Evolutionary conservation across 2,329 filamentous ascomycete genomes (phyloP).

Genomic region (Alternaria dauci): DNA sequence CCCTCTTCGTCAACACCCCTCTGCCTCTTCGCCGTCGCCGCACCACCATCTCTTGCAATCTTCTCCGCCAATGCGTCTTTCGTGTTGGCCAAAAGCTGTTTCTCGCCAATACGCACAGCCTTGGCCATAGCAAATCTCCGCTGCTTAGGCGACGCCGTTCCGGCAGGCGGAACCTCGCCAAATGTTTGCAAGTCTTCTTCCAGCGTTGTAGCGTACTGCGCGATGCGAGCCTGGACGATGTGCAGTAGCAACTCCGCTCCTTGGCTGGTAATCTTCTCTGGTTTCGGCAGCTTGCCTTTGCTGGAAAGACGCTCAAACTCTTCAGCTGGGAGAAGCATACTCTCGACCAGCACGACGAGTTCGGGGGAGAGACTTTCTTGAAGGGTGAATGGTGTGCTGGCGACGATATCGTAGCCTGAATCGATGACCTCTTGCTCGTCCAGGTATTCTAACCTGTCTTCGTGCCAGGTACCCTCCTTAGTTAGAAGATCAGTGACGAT

Average conservation of each 20-base stretch:
- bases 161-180: conserved; percentile 45
- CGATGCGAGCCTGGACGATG: conserved; percentile 52
- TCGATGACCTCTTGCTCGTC: conserved; percentile 72
- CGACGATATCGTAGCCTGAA: conserved; percentile 71
- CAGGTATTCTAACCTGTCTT: conserved; percentile 60
- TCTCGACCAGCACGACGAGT: conserved; percentile 55
- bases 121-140: conserved; percentile 65
- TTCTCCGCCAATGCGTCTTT: conserved; percentile 45
- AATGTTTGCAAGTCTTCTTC: conserved; percentile 61
- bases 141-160: conserved; percentile 24
- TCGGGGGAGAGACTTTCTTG: conserved; percentile 53
- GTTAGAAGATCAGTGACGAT: conserved; percentile 55
- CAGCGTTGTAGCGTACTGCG: conserved; percentile 64
- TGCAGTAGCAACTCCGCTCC: conserved; percentile 52
- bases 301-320: conserved; percentile 54
- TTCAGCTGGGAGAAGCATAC: conserved; percentile 52
- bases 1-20: conserved; percentile 38
- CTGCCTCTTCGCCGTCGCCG: conserved; percentile 31
- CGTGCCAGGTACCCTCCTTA: conserved; percentile 20
- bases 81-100: conserved; percentile 68
- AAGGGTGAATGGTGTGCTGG: conserved; percentile 43
- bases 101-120: conserved; percentile 75
- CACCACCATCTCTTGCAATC: conserved; percentile 42
- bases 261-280: conserved; percentile 50
- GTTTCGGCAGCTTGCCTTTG: conserved; percentile 56